Base-by-base conservation (phyloP, 345 rosid genomes). In the Hypericum perforatum region DNA sequence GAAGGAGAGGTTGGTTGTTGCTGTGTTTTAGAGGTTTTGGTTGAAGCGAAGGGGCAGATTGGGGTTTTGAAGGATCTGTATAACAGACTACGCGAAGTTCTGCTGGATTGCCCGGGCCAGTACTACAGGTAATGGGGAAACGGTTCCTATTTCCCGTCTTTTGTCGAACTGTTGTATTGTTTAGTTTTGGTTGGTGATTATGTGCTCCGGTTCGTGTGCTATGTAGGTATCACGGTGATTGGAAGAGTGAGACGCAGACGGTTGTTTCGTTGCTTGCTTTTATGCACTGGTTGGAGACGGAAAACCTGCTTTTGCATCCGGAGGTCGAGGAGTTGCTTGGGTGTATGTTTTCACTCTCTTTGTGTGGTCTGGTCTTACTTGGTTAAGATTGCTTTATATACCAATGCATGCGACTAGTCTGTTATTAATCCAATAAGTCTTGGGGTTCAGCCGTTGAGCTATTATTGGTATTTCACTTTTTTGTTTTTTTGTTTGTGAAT, bases 201-300 rank as follows among this genome's bases (percentile, higher is more conserved):
- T 37, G 36, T 40, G 40, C n/a, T 11, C 15, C 13, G 7, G 49
- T 58, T 43, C 56, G 36, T 72, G 42, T 58, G 56, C 14, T 56
- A 8, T 53, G 11, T 62, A 92, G 98, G 78, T 92, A 79, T 78
- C 94, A 88, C 70, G 90, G 88, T 46, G 98, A 88, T 73, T 92
- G 98, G 98, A 85, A 68, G 72, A 82, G 76, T 69, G 97, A 85
- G 73, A 88, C 97, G 7, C 96, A 88, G 58, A 75, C 69, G n/a
- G 91, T 85, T 22, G 94, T 85, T 57, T 88, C 86, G 3, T 73
- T 75, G 72, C 88, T 92, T 66, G 81, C 88, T 52, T 88, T 92
- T 55, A 76, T 89, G 80, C 89, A 92, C 58, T 85, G 96, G 96
- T 73, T 92, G 47, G 95, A 85, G 74, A 80, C 86, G 7, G 98